phyloP scores from a whole-genome alignment of 2,329 filamentous ascomycete species.

The Dactylellina sp. region DNA sequence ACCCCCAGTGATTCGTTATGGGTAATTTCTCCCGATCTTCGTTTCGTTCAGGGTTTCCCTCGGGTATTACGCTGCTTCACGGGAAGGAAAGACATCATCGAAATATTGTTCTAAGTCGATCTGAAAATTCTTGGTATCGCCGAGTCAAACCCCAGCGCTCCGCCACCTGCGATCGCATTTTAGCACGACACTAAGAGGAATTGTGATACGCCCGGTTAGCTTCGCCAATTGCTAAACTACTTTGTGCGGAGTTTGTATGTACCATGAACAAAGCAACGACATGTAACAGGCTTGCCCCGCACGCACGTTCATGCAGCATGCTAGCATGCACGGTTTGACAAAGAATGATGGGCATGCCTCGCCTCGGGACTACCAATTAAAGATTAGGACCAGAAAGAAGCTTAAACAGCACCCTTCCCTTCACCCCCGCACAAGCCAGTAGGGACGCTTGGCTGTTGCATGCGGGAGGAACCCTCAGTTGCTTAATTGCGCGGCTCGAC shows the following conservation, averaged over 20 bases:
- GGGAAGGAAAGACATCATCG: constrained; percentile 44
- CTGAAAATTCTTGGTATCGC: constrained; percentile 45
- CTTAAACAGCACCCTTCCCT: constrained; percentile 48
- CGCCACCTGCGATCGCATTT: constrained; percentile 25
- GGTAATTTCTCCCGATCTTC: constrained; percentile 20
- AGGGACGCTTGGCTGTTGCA: constrained; percentile 50
- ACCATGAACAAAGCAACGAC: constrained; percentile 15
- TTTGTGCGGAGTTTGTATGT: constrained; percentile 27
- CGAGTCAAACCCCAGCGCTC: constrained; percentile 39
- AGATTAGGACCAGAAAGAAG: constrained; percentile 45
- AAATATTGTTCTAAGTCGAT: constrained; percentile 24
- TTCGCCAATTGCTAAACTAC: constrained; percentile 35
- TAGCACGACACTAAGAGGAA: too few species aligned
- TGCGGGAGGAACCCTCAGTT: constrained; percentile 42
- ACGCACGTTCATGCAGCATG: constrained; percentile 49
- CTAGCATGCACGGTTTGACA: constrained; percentile 50
- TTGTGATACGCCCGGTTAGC: constrained; percentile 44
- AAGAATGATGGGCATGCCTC: constrained; percentile 42
- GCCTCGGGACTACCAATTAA: constrained; percentile 48
- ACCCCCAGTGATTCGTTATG: background rate
- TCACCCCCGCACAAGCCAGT: constrained; percentile 28
- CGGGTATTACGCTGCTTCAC: constrained; percentile 30
- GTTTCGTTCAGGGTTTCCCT: constrained; percentile 25
- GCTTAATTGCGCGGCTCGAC: constrained; percentile 18
- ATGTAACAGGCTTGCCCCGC: constrained; percentile 48